Conservation (phyloP, 768 basidiomycete species). For the Macrolepiota albuminosa region DNA sequence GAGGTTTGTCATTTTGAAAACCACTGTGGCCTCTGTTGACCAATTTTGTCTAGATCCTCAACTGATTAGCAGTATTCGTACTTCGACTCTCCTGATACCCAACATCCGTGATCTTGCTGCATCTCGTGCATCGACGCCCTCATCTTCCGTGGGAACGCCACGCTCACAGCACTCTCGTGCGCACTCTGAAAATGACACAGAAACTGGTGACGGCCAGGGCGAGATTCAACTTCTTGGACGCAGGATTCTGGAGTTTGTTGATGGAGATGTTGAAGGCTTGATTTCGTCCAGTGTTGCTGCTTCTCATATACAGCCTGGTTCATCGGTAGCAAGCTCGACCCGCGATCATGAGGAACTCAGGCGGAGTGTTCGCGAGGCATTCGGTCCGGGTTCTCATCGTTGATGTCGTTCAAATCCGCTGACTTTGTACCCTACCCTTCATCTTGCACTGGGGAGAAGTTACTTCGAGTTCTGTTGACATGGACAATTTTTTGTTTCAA, state of each 20-base stretch:
- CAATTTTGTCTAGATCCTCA: conserved; percentile 59
- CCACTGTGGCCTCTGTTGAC: background rate
- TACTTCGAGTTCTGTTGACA: conserved; percentile 7
- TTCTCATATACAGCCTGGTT: conserved; percentile 67
- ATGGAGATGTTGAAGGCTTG: conserved; percentile 60
- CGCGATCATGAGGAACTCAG: conserved; percentile 78
- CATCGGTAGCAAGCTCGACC: conserved; percentile 59
- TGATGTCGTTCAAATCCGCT: conserved; percentile 18
- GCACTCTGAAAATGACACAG: conserved; percentile 78
- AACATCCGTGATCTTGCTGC: conserved; percentile 81
- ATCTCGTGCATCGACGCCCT: conserved; percentile 63
- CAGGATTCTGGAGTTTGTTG: conserved; percentile 84
- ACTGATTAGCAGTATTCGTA: conserved; percentile 86
- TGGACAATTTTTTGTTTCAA: conserved; percentile 8
- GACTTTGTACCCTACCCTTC: background rate
- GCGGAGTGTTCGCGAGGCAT: conserved; percentile 79
- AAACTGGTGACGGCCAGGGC: conserved; percentile 81
- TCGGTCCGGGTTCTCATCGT: conserved; percentile 60
- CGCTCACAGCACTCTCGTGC: conserved; percentile 62
- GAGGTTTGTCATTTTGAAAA: conserved; percentile 42
- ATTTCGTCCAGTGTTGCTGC: conserved; percentile 57
- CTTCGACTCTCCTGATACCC: conserved; percentile 73
- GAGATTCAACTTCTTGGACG: conserved; percentile 86
- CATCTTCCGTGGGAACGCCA: conserved; percentile 73
- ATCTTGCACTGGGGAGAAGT: background rate